Evolutionary conservation across 2,329 filamentous ascomycete genomes (phyloP), one percentile per base, ranked within the genome.

Genomic region (Phyllosticta capitalensis): DNA sequence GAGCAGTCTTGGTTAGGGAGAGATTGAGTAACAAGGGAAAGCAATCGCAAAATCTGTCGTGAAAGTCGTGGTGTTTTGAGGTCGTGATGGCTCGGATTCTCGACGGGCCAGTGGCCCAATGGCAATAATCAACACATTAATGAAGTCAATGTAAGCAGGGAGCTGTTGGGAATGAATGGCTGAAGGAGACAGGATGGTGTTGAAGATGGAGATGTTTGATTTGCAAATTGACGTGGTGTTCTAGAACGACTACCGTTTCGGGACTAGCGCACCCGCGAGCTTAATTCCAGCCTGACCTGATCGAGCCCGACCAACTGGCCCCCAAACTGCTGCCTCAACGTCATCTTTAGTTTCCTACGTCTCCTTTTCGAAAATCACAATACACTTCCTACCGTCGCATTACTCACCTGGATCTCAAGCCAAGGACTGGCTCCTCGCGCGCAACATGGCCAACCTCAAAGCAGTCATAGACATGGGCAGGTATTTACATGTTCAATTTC

Each of bases 381-480:
- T 45, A 4, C 38, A 19, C 17, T 5, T 6, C 38, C n/a, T n/a
- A 3, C n/a, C 17, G 7, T n/a, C 38, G 38, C 38, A 2, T n/a
- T 12, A 17, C 38, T 19, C n/a, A 1, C 6, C 38, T 6, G 14
- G 3, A 4, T 45, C 6, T n/a, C 17, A 2, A 45, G 38, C 7
- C n/a, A 6, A 45, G 38, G 2, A 45, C 5, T n/a, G 38, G 10
- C 30, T n/a, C 6, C 17, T 7, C 2, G 17, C 17, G n/a, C 38
- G n/a, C 38, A 49, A 28, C 52, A 59, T 54, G 52, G 53, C 58
- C 21, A 12, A 17, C 48, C 60, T 62, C 54, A 54, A 57, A 51
- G 63, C 61, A 10, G 58, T 64, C 45, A 60, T 64, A 17, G 63
- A 64, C 55, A 64, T 64, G 63, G 63, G 63, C 30, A 64, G 62